These are phyloP conservation scores for Epithemia pelagica DNA, from an alignment of 108 stramenopile genomes.

Conservation along the genomic window DNA sequence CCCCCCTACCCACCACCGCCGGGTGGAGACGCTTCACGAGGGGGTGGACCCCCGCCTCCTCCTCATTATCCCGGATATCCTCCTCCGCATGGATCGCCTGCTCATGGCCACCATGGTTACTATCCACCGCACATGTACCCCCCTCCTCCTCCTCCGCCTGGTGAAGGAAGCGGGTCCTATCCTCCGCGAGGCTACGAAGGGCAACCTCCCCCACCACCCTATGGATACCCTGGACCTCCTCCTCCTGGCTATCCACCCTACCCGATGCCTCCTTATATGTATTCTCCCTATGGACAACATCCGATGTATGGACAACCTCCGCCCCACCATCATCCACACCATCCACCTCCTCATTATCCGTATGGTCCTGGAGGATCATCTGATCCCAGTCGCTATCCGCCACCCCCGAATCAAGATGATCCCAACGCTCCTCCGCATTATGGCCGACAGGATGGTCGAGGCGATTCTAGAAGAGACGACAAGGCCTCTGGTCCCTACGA, in stretches of 20 bases:
- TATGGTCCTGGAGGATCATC: neutral
- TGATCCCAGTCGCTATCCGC: neutral
- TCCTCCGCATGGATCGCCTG: neutral
- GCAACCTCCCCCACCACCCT: neutral
- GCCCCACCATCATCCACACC: constrained; percentile 8
- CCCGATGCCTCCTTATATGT: constrained; percentile 3
- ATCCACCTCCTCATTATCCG: constrained; percentile 7
- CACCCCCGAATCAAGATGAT: neutral
- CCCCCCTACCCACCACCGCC: too few species aligned
- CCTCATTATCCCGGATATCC: neutral
- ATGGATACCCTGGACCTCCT: neutral
- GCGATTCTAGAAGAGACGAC: neutral
- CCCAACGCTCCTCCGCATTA: neutral
- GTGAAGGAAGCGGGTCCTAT: neutral
- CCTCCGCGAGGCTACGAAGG: constrained; percentile 1
- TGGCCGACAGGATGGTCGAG: neutral
- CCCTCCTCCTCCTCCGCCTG: neutral
- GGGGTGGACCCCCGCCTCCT: neutral
- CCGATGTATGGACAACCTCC: constrained; percentile 9
- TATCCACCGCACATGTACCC: neutral
- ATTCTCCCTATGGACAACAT: constrained; percentile 3
- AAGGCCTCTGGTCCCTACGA: neutral
- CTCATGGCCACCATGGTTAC: neutral
- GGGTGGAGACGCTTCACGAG: neutral
- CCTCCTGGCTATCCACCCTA: constrained; percentile 6